Conservation (phyloP, 306 rosid species). For the Amphicarpaea edgeworthii region DNA sequence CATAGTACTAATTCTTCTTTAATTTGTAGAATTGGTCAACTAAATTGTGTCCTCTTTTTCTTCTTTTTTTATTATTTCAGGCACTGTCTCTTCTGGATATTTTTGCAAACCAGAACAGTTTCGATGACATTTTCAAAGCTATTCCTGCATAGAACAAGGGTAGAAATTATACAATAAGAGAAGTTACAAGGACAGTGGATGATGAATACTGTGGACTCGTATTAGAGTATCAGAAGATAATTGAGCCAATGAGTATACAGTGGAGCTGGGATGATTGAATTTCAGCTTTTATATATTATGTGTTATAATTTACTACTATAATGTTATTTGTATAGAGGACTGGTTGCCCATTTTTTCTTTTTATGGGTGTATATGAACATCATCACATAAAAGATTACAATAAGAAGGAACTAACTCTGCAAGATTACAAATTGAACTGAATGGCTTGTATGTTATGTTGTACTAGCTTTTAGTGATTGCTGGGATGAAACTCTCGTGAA, state of each 20-base stretch:
- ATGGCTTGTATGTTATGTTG: conserved; percentile 5
- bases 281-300: conserved; percentile 39
- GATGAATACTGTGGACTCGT: conserved; percentile 29
- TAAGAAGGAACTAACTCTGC: conserved; percentile 31
- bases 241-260: conserved; percentile 7
- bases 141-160: conserved; percentile 48
- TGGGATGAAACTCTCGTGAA: neutral
- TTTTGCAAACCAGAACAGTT: conserved; percentile 71
- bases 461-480: neutral
- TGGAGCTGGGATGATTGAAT: conserved; percentile 31
- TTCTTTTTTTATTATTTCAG: conserved; percentile 50
- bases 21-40: neutral
- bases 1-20: neutral
- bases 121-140: conserved; percentile 51
- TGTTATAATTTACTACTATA: neutral
- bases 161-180: conserved; percentile 35
- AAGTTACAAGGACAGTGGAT: conserved; percentile 14
- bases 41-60: neutral
- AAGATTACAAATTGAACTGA: conserved; percentile 25
- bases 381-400: conserved; percentile 37
- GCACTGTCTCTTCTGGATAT: conserved; percentile 89
- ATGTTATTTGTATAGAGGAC: conserved; percentile 46
- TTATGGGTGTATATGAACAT: conserved; percentile 36
- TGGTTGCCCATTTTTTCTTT: conserved; percentile 39
- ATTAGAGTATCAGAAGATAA: conserved; percentile 17